Conservation (phyloP, 2,329 filamentous ascomycete genomes). For the Gnomoniopsis sp. region DNA sequence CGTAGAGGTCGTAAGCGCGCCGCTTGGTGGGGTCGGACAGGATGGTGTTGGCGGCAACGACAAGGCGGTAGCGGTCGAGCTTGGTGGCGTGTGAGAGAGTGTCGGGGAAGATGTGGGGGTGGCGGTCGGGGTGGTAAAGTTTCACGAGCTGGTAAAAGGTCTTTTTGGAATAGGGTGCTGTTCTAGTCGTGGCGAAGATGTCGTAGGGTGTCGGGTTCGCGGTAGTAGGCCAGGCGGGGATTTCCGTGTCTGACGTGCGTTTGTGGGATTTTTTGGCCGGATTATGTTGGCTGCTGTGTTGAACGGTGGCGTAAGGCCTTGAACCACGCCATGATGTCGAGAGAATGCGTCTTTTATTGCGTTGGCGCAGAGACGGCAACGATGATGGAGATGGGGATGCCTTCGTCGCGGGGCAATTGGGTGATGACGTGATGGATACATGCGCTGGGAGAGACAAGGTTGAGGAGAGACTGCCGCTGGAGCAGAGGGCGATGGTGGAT, state of each 20-base stretch:
- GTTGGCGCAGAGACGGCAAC: neutral
- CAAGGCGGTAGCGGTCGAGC: slow-evolving; percentile 84
- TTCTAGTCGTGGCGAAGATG: slow-evolving; percentile 61
- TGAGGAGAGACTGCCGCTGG: slow-evolving; percentile 19
- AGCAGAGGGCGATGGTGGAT: slow-evolving; percentile 26
- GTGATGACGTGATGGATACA: slow-evolving; percentile 24
- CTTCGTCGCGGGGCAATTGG: neutral
- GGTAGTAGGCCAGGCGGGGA: slow-evolving; percentile 42
- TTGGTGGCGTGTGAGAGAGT: slow-evolving; percentile 58
- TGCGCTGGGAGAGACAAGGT: slow-evolving; percentile 18
- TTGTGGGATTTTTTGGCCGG: neutral
- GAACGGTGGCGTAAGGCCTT: slow-evolving; percentile 21
- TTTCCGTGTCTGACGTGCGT: neutral
- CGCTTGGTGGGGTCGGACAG: slow-evolving; percentile 78
- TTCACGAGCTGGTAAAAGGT: slow-evolving; percentile 92
- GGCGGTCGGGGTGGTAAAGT: slow-evolving; percentile 86
- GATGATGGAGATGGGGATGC: neutral
- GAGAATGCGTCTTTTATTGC: neutral
- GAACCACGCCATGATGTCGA: slow-evolving; percentile 3
- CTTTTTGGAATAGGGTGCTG: slow-evolving; percentile 73
- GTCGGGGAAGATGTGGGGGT: slow-evolving; percentile 36
- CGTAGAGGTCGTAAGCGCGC: slow-evolving; percentile 76
- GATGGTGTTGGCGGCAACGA: slow-evolving; percentile 84
- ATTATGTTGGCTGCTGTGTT: slow-evolving; percentile 7
- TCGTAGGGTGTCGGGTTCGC: slow-evolving; percentile 79